Evolutionary conservation across 2,329 filamentous ascomycete species (phyloP).

Genomic region (Leptographium procerum): DNA sequence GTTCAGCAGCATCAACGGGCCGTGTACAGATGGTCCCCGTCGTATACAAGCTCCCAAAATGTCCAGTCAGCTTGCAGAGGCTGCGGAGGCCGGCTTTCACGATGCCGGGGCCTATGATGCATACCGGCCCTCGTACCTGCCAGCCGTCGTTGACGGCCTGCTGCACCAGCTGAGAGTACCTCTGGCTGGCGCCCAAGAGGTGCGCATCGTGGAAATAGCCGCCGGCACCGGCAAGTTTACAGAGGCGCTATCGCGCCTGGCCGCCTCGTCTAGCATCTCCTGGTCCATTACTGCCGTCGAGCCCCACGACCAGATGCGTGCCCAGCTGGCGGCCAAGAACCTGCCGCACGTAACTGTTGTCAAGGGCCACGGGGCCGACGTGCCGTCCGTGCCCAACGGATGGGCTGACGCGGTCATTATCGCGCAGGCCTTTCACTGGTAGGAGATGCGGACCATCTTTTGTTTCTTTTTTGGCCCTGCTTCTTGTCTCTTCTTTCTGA

Average conservation of each 20-base stretch:
- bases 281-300: conserved; percentile 45
- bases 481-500: neutral
- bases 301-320: conserved; percentile 53
- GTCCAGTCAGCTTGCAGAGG: conserved; percentile 13
- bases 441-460: too few species aligned
- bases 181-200: conserved; percentile 29
- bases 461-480: neutral
- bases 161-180: conserved; percentile 43
- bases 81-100: conserved; percentile 47
- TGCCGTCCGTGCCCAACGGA: conserved; percentile 42
- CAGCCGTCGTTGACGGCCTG: conserved; percentile 45
- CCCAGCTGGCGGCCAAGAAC: conserved; percentile 45
- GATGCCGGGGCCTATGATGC: conserved; percentile 54
- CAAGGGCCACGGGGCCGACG: conserved; percentile 45
- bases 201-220: conserved; percentile 18
- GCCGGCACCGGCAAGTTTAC: conserved; percentile 24
- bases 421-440: conserved; percentile 56
- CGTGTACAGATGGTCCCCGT: too few species aligned
- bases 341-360: conserved; percentile 42
- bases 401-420: conserved; percentile 55
- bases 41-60: conserved; percentile 2
- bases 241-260: conserved; percentile 37
- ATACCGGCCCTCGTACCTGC: conserved; percentile 56
- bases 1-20: too few species aligned
- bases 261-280: conserved; percentile 30